These are phyloP conservation scores for Cyclostephanos invisitatus DNA, from an alignment of 108 stramenopile genomes.

Conservation along the genomic window DNA sequence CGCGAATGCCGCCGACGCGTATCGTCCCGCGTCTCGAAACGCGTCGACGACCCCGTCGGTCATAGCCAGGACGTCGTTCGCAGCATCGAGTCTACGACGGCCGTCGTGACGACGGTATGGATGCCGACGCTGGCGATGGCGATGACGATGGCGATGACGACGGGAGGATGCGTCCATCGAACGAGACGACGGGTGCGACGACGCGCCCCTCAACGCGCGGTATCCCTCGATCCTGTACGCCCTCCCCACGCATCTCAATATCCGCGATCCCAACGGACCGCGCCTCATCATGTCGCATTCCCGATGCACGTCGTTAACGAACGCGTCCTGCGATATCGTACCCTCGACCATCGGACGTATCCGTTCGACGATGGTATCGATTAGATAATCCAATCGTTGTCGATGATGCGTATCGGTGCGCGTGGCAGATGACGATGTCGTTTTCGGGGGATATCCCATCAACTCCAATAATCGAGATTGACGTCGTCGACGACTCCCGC, in stretches of 20 bases:
- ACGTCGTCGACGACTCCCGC: neutral
- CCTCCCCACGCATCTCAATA: slow-evolving; percentile 79
- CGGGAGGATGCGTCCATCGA: neutral
- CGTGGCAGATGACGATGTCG: too few relatives aligned
- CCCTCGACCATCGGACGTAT: slow-evolving; percentile 81
- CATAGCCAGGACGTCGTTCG: neutral
- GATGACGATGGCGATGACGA: neutral
- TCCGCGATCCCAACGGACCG: slow-evolving; percentile 73
- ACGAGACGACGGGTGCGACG: neutral
- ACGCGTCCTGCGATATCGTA: slow-evolving; percentile 38
- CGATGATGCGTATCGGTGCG: too few relatives aligned
- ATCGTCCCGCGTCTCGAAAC: slow-evolving; percentile 56
- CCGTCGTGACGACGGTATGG: neutral
- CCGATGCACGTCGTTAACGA: slow-evolving; percentile 45
- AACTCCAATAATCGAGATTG: slow-evolving; percentile 37
- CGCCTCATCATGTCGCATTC: slow-evolving; percentile 63
- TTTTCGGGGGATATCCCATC: slow-evolving; percentile 53
- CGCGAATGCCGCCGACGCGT: slow-evolving; percentile 53
- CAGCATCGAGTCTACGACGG: neutral
- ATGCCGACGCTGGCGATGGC: neutral
- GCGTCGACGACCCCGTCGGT: slow-evolving; percentile 41
- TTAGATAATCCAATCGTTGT: slow-evolving; percentile 53
- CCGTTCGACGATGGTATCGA: slow-evolving; percentile 59
- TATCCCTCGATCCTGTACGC: slow-evolving; percentile 72
- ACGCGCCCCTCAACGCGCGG: slow-evolving; percentile 31